These are phyloP conservation scores for Rhodotorula sp. DNA, from an alignment of 1,284 basidiomycete species.

Conservation along the genomic window DNA sequence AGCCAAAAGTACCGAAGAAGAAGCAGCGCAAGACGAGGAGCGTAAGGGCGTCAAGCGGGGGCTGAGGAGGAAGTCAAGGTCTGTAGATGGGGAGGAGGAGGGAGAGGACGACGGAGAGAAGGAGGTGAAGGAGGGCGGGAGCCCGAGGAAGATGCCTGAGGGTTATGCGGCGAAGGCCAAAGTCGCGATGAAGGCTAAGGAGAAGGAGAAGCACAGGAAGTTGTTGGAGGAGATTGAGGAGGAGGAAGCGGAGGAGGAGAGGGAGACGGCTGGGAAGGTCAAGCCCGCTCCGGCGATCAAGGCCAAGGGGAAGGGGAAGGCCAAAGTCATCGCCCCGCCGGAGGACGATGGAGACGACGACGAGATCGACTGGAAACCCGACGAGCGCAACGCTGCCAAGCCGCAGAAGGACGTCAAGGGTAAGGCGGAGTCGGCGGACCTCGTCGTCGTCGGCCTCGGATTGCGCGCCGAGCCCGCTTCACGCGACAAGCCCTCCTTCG, in stretches of 20 bases:
- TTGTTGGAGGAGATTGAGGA: neutral
- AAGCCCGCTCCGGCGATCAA: neutral
- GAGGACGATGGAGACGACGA: neutral
- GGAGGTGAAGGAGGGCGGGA: neutral
- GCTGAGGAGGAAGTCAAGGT: neutral
- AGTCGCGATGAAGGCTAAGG: neutral
- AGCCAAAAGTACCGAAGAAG: neutral
- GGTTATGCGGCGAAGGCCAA: neutral
- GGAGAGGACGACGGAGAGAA: neutral
- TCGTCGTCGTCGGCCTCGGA: neutral
- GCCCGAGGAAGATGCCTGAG: neutral
- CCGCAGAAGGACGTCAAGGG: neutral
- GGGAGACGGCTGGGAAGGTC: neutral
- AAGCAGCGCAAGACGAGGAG: constrained; percentile 5
- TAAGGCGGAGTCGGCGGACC: neutral
- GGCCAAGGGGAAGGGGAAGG: neutral
- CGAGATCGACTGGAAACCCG: constrained; percentile 1
- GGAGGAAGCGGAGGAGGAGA: neutral
- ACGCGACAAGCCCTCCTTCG: neutral
- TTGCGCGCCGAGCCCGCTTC: neutral
- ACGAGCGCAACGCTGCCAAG: neutral
- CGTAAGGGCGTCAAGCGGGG: constrained; percentile 11
- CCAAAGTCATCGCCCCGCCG: too few relatives aligned
- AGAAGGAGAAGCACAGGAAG: neutral
- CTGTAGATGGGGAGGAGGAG: too few relatives aligned